Conservation (phyloP, 2,329 filamentous ascomycete species). For the Coniochaeta sp. region DNA sequence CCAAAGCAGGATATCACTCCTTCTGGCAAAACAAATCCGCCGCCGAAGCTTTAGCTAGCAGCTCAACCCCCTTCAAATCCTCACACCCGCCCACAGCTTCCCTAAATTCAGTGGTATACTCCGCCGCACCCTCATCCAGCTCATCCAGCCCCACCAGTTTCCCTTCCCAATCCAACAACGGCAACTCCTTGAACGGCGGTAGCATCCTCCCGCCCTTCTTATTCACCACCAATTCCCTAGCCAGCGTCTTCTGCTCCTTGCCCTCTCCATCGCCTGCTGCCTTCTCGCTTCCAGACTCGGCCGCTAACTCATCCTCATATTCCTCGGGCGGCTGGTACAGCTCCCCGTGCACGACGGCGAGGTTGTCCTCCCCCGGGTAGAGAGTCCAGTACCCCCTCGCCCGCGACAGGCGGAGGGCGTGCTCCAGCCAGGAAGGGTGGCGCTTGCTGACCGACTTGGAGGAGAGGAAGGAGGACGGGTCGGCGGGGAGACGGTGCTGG, state of each 20-base stretch:
- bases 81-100: conserved; percentile 61
- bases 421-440: conserved; percentile 72
- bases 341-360: conserved; percentile 74
- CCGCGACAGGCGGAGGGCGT: conserved; percentile 68
- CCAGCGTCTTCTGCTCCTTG: background rate
- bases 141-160: conserved; percentile 29
- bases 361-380: conserved; percentile 60
- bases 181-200: conserved; percentile 38
- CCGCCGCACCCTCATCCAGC: conserved; percentile 34
- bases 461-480: conserved; percentile 30
- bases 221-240: conserved; percentile 23
- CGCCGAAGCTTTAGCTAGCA: conserved; percentile 29
- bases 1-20: conserved; percentile 21
- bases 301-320: conserved; percentile 28
- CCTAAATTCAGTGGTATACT: conserved; percentile 55
- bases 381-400: conserved; percentile 71
- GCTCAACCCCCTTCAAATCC: conserved; percentile 19
- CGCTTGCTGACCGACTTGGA: conserved; percentile 58
- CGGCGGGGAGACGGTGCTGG: conserved; percentile 24
- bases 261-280: background rate
- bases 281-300: conserved; percentile 15
- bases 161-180: conserved; percentile 61
- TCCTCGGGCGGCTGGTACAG: conserved; percentile 68
- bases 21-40: conserved; percentile 61
- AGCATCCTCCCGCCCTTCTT: conserved; percentile 29